Evolutionary conservation across 257 asterid species (phyloP), one percentile per base, ranked within the genome.

Genomic region (Prunella vulgaris): DNA sequence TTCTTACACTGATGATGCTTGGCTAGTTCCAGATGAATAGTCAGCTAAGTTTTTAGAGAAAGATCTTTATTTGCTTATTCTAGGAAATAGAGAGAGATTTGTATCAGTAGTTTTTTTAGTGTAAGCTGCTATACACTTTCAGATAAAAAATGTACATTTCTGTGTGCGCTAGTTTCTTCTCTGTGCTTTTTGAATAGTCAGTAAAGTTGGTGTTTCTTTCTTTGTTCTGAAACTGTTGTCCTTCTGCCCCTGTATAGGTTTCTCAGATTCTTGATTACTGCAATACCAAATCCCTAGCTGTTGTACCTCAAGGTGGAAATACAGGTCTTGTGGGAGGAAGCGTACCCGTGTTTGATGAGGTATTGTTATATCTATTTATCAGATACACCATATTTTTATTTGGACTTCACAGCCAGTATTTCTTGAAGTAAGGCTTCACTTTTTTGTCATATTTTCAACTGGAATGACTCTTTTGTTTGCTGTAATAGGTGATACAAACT

Each of bases 281-380:
- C 77, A 87, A 86, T 77, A 82, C 95, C 68, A 86, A 95, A 79
- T 68, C 85, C 84, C 83, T 93, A 74, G 96, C 99, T 66, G 96
- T 90, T 86, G 99, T 90, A 71, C 99, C 99, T 22, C 99, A 93
- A 84, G 99, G 99, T 63, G 99, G 99, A 74, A 93, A 93, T 77
- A 93, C 97, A 37, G 95, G 99, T 69, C 97, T 93, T 74, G 99
- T 93, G 76, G 99, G 99, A 82, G 99, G 99, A 72, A 93, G 99
- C 58, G 85, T 93, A 56, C 99, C 99, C 37, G 95, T 91, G 74
- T 86, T 83, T 82, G 99, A 93, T 73, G 99, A 93, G 96, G 99
- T 93, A 84, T 69, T 68, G n/a, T 32, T 77, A 56, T 71, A 52
- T 75, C 42, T 46, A n/a, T 67, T 46, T 66, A 48, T 35, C 13